Base-by-base conservation (phyloP, 306 rosid species). In the Sicyos edulis region DNA sequence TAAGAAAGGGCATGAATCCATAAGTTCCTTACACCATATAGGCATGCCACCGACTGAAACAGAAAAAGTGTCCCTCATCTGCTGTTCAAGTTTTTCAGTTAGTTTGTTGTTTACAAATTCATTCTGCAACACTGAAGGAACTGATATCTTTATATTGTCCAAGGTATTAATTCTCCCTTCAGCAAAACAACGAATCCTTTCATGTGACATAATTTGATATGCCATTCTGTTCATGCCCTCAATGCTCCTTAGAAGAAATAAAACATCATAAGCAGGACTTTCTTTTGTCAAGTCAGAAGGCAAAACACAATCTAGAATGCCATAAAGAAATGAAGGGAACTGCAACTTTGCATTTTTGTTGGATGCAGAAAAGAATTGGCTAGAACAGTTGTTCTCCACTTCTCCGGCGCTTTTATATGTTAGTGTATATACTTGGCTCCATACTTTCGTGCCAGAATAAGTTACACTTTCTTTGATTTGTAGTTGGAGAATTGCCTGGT, bases 21-120 rank as follows among this genome's bases (percentile, higher is more conserved):
- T 81, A 76, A 91, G 78, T 75, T 89, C 88, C 78, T 70, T 85
- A 78, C 95, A 95, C 99, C 97, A 95, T 68, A 73, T 74, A 75
- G 99, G 99, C 89, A 95, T 86, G 70, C 91, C 90, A 63, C 95
- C 92, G 70, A 69, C 49, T n/a, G 90, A 89, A 63, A 91, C 83
- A 42, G 95, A 88, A 79, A 85, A 74, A 71, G 82, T 52, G 78
- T 95, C 99, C 76, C 91, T 81, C 97, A 95, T 89, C 79, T 91
- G 99, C 76, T 91, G 97, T 81, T 95, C 99, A 57, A 95, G 82
- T 80, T 95, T 95, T 80, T 91, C 99, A 5, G 97, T 91, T 86
- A 95, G 81, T 80, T 95, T 95, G 74, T 78, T 82, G 76, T 85
- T 95, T 61, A 89, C 89, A 82, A 95, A 95, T 79, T 91, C 97